phyloP scores from a whole-genome alignment of 2,329 filamentous ascomycete genomes.

The Venturia aucupariae region DNA sequence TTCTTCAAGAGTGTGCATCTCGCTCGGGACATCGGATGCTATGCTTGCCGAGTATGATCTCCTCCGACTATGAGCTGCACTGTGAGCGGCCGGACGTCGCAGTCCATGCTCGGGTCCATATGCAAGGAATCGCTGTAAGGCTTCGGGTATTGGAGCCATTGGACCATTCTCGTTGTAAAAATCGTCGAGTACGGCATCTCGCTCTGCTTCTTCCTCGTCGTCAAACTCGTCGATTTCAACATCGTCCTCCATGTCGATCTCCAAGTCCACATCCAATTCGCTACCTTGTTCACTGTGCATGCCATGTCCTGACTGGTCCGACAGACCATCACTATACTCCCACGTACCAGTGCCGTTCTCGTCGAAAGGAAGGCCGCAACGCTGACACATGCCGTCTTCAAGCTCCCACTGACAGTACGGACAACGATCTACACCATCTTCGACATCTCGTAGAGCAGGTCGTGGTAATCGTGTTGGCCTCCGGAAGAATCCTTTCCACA shows the following conservation, averaged over 20 bases:
- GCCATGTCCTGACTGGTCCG: constrained; percentile 31
- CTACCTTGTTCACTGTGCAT: constrained; percentile 26
- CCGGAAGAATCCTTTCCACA: constrained; percentile 55
- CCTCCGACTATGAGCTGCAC: constrained; percentile 30
- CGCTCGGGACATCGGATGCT: constrained; percentile 30
- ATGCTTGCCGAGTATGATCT: constrained; percentile 31
- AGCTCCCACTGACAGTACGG: constrained; percentile 55
- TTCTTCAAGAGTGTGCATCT: constrained; percentile 35
- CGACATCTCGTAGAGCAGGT: constrained; percentile 43
- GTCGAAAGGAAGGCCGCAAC: constrained; percentile 45
- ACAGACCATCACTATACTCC: constrained; percentile 34
- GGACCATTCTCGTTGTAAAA: constrained; percentile 5
- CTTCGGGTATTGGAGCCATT: constrained; percentile 8
- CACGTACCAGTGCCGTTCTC: constrained; percentile 30
- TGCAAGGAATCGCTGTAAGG: constrained; percentile 10
- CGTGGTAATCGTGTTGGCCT: constrained; percentile 18
- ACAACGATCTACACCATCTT: constrained; percentile 54
- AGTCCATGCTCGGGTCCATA: neutral
- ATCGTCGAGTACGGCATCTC: neutral
- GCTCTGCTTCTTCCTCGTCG: constrained; percentile 15
- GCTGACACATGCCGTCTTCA: constrained; percentile 48
- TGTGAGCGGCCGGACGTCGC: constrained; percentile 30
- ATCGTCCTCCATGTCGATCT: constrained; percentile 34
- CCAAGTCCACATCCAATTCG: constrained; percentile 33
- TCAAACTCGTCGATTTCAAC: constrained; percentile 25